Percentiles rank a stretch among this genome's conserved stretches.
phyloP scores from a whole-genome alignment of 116 monocot species.

The Dioscorea cayenensis region DNA sequence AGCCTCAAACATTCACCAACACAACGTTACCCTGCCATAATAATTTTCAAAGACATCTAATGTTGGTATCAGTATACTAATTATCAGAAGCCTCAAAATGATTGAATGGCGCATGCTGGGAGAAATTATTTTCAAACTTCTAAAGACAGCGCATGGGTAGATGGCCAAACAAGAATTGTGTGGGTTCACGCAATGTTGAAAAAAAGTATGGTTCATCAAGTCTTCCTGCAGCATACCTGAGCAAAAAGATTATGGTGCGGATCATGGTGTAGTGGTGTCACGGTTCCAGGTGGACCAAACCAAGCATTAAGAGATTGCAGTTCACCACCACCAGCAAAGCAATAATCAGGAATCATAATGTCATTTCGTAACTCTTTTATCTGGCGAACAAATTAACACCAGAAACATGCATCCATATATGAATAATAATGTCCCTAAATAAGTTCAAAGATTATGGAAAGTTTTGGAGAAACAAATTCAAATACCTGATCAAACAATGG shows the following conservation, averaged over 20 bases:
- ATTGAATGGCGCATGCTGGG: no score
- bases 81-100: no score
- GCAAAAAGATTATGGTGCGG: slow-evolving; percentile 97
- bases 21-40: no score
- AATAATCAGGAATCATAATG: slow-evolving; percentile 95
- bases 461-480: background rate
- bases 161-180: no score
- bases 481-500: slow-evolving; percentile 94
- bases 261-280: slow-evolving; percentile 97
- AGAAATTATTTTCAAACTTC: no score
- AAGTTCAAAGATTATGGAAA: background rate
- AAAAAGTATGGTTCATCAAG: background rate
- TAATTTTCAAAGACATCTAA: no score
- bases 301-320: slow-evolving; percentile 96
- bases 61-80: no score
- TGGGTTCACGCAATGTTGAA: background rate
- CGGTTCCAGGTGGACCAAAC: slow-evolving; percentile 97
- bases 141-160: no score
- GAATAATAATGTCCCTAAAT: background rate
- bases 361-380: slow-evolving; percentile 84
- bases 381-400: slow-evolving; percentile 21
- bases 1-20: no score
- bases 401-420: background rate
- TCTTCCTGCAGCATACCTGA: slow-evolving; percentile 63
- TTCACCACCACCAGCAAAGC: slow-evolving; percentile 93